Conservation (phyloP, 768 basidiomycete species). For the Leccinum disarticulatum region DNA sequence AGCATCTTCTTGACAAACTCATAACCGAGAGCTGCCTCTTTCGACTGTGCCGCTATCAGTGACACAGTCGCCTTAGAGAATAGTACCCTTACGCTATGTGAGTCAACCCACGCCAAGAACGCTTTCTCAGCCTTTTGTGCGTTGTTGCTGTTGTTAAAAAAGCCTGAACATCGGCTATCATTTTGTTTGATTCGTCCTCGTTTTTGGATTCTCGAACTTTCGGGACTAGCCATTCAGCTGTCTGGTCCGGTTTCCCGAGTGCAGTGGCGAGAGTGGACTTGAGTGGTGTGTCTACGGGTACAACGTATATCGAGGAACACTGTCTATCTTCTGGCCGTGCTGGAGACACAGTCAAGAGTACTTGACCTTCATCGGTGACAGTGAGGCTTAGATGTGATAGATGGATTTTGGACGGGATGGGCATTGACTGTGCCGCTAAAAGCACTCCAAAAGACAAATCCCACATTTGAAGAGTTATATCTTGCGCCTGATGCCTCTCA, state of each 20-base stretch:
- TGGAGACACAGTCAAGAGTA: constrained; percentile 48
- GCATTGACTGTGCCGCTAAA: constrained; percentile 51
- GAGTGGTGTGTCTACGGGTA: constrained; percentile 54
- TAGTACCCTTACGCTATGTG: constrained; percentile 27
- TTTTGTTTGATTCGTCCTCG: constrained; percentile 24
- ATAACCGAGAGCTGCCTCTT: constrained; percentile 34
- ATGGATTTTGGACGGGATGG: constrained; percentile 46
- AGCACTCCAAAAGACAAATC: constrained; percentile 68
- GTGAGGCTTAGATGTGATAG: constrained; percentile 30
- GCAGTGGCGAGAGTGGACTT: constrained; percentile 64
- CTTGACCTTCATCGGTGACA: constrained; percentile 45
- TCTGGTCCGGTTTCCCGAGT: constrained; percentile 50
- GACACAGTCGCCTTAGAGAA: neutral
- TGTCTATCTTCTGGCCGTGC: constrained; percentile 5
- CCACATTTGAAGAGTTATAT: constrained; percentile 62
- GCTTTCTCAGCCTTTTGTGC: constrained; percentile 54
- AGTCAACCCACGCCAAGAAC: constrained; percentile 62
- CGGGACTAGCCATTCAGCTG: constrained; percentile 45
- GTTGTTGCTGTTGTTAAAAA: constrained; percentile 42
- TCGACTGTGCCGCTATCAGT: constrained; percentile 16
- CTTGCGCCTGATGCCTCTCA: constrained; percentile 32
- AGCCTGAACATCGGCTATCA: constrained; percentile 39
- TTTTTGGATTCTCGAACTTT: constrained; percentile 14
- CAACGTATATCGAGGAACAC: constrained; percentile 56
- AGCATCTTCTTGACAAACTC: constrained; percentile 62